Evolutionary conservation across 1,284 basidiomycete genomes (phyloP).

Genomic region (Hymenochaete sp.): DNA sequence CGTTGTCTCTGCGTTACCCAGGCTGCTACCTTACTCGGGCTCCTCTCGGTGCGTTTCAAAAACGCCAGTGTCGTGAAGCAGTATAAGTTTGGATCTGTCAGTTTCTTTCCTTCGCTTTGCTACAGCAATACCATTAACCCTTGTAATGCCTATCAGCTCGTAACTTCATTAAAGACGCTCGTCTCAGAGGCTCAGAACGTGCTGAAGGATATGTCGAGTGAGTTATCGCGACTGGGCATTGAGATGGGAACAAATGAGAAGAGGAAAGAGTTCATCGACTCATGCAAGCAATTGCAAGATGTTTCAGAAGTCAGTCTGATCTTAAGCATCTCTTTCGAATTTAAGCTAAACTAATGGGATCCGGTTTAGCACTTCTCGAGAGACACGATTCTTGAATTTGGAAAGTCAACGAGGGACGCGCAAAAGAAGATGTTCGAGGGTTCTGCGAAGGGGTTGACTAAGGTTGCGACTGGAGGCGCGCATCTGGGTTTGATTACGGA

Average conservation of each 20-base stretch:
- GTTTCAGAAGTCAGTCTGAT: slow-evolving; percentile 37
- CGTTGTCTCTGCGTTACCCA: slow-evolving; percentile 24
- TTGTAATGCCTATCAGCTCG: slow-evolving; percentile 38
- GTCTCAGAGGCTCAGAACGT: slow-evolving; percentile 42
- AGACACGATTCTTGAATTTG: slow-evolving; percentile 52
- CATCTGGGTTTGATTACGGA: too few species aligned
- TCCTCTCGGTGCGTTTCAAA: slow-evolving; percentile 66
- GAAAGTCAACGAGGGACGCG: slow-evolving; percentile 58
- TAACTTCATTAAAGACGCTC: slow-evolving; percentile 53
- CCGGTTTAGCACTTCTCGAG: slow-evolving; percentile 44
- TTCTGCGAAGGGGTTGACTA: slow-evolving; percentile 54
- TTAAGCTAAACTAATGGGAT: slow-evolving; percentile 2
- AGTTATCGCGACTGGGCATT: slow-evolving; percentile 43
- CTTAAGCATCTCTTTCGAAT: background rate
- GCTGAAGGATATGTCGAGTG: slow-evolving; percentile 48
- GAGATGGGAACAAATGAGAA: slow-evolving; percentile 41
- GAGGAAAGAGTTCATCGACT: slow-evolving; percentile 43
- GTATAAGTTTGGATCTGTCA: slow-evolving; percentile 60
- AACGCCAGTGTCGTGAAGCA: slow-evolving; percentile 55
- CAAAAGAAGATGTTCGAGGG: slow-evolving; percentile 66
- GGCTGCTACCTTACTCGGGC: slow-evolving; percentile 59
- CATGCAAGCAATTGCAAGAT: slow-evolving; percentile 36
- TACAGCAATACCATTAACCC: background rate
- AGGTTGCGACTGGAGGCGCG: too few species aligned
- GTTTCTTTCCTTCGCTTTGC: background rate